Evolutionary conservation across 2,329 filamentous ascomycete genomes (phyloP), one percentile per base, ranked within the genome.

Genomic region (Parastagonospora nodorum): DNA sequence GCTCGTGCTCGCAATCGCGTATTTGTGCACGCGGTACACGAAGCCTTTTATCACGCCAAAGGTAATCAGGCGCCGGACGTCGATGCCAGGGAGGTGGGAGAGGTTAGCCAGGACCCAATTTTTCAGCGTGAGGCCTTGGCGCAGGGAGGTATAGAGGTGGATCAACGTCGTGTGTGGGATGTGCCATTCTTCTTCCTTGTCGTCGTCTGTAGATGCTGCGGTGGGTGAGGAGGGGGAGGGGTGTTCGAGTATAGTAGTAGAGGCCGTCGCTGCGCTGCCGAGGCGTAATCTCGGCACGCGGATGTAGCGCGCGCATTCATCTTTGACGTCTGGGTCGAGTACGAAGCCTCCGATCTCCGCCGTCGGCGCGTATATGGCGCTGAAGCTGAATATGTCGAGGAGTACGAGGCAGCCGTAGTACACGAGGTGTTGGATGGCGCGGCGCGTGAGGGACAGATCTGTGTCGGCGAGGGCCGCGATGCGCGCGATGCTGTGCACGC

Each of bases 21-120:
- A 95, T 72, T 94, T 95, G 76, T 97, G 91, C 35, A 97, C 88
- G 30, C 94, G 85, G 74, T 97, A 97, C 19, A 99, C 77, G 61
- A 95, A 89, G 12, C 93, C 92, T 75, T 97, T 97, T 72, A 97
- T 96, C 51, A 97, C 84, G 50, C 93, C 94, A 67, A 97, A 99
- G 51, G 96, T 95, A 57, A 97, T 90, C 57, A 99, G 87, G 27
- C 94, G 87, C 10, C 94, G 85, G 48, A 97, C 85, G 71, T 99
- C 94, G 50, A 99, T 86, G 66, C 88, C 87, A 10, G 82, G 79
- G 8, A 97, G 80, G 33, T 89, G 77, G 35, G 88, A 84, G 59
- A 86, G 82, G 72, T 96, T 89, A 29, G 87, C 80, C 51, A 89
- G 82, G 60, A 94, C 86, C 90, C 92, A 97, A 70, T 93, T 89